Conservation (phyloP, 2,329 filamentous ascomycete genomes). For the Xylaria sp. region DNA sequence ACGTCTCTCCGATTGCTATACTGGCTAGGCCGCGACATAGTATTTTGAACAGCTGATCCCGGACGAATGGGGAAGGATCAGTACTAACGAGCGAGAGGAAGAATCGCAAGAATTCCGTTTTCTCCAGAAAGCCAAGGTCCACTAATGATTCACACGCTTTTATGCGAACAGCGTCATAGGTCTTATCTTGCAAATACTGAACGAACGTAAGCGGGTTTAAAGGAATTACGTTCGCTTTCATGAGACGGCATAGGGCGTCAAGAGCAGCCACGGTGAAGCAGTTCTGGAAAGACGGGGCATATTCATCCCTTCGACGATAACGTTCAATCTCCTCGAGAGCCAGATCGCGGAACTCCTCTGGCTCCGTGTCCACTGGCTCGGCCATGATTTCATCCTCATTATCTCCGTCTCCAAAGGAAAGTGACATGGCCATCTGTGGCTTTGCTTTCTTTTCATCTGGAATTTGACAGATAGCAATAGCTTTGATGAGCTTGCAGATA, state of each 20-base stretch:
- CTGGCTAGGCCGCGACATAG: slow-evolving; percentile 70
- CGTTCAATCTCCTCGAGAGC: slow-evolving; percentile 73
- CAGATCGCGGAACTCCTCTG: slow-evolving; percentile 61
- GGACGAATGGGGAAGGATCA: slow-evolving; percentile 72
- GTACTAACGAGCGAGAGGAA: slow-evolving; percentile 69
- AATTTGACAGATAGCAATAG: slow-evolving; percentile 68
- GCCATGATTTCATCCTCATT: slow-evolving; percentile 57
- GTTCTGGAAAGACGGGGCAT: slow-evolving; percentile 75
- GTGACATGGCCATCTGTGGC: slow-evolving; percentile 56
- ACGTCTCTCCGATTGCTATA: slow-evolving; percentile 71
- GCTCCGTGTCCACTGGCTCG: slow-evolving; percentile 54
- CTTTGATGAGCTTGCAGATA: slow-evolving; percentile 79
- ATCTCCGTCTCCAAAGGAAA: slow-evolving; percentile 55
- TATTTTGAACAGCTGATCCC: slow-evolving; percentile 68
- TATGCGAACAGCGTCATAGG: slow-evolving; percentile 70
- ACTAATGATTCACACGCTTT: slow-evolving; percentile 73
- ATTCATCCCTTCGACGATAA: slow-evolving; percentile 74
- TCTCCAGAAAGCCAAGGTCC: slow-evolving; percentile 70
- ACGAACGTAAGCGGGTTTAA: slow-evolving; percentile 66
- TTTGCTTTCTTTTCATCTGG: slow-evolving; percentile 56
- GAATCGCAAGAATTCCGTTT: slow-evolving; percentile 65
- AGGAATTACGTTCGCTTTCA: slow-evolving; percentile 72
- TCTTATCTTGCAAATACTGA: slow-evolving; percentile 73
- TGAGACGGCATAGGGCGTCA: slow-evolving; percentile 69
- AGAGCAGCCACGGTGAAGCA: slow-evolving; percentile 72